Percentiles rank a stretch among this genome's conserved stretches.
phyloP scores from a whole-genome alignment of 495 filamentous ascomycete genomes.

The Margaritispora aquatica region DNA sequence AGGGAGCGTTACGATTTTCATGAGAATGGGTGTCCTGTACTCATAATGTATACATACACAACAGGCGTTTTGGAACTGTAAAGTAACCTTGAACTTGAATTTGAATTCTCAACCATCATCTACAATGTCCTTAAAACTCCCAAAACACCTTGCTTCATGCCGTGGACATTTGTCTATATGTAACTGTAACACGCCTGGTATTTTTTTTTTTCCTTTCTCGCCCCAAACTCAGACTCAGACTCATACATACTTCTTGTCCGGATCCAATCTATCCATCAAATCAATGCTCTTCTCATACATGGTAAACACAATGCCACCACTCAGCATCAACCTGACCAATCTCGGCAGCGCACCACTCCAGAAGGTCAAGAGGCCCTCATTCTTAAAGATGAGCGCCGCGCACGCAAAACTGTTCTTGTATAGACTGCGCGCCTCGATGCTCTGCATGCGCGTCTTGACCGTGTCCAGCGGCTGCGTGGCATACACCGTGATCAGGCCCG shows the following conservation, averaged over 20 bases:
- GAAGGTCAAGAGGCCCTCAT: slow-evolving; percentile 85
- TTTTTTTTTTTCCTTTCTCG: slow-evolving; percentile 5
- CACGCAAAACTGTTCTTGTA: slow-evolving; percentile 91
- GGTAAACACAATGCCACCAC: slow-evolving; percentile 95
- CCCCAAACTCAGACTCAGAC: background rate
- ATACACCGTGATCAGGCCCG: slow-evolving; percentile 90
- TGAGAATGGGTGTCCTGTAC: slow-evolving; percentile 22
- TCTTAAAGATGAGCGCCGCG: slow-evolving; percentile 73
- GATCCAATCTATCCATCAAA: slow-evolving; percentile 71
- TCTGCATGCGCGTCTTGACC: slow-evolving; percentile 98
- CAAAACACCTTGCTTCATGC: background rate
- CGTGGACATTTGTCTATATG: background rate
- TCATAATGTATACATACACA: slow-evolving; percentile 1
- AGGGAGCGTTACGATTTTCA: slow-evolving; percentile 57
- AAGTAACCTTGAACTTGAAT: no score
- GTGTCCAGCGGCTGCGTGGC: slow-evolving; percentile 90
- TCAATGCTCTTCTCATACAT: slow-evolving; percentile 99
- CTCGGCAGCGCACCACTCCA: slow-evolving; percentile 91
- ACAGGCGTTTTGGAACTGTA: slow-evolving; percentile 12
- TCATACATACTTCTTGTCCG: slow-evolving; percentile 71
- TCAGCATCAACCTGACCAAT: slow-evolving; percentile 75
- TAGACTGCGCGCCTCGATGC: slow-evolving; percentile 72
- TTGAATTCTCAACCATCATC: no score
- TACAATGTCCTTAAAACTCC: background rate
- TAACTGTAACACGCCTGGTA: background rate